Conservation (phyloP, 2,329 filamentous ascomycete species). For the Colletotrichum liaoningense region DNA sequence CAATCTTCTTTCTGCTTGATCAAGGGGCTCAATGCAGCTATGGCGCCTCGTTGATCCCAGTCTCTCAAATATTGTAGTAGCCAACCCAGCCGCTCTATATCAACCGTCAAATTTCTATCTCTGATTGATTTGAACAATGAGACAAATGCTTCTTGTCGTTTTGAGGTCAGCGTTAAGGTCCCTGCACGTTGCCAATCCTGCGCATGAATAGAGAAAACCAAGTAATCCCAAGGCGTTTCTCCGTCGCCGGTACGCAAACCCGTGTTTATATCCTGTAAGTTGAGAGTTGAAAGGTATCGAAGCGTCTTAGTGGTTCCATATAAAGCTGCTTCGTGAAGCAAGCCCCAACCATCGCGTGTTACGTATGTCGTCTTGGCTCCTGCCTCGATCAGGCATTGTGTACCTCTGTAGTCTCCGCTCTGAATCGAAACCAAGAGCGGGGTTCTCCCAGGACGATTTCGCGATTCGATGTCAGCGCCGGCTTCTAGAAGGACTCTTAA, state of each 20-base stretch:
- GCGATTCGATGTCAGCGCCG: not conserved
- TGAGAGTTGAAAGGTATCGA: not conserved
- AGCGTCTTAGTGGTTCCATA: accelerated
- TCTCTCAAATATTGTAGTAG: not conserved
- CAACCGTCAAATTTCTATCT: not conserved
- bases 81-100: not conserved
- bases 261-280: accelerated
- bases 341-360: accelerated
- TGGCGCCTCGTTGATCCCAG: not conserved
- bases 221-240: not conserved
- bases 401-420: accelerated
- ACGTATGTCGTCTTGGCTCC: accelerated
- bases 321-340: not conserved
- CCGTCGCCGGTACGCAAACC: accelerated
- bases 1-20: not conserved
- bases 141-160: not conserved
- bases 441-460: too few relatives aligned
- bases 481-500: not conserved
- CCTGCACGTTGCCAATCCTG: accelerated
- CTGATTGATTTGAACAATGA: not conserved
- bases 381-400: not conserved
- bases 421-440: not conserved
- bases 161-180: accelerated
- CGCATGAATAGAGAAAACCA: accelerated
- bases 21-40: not conserved